These are phyloP conservation scores for Lenzites betulinus DNA, from an alignment of 768 basidiomycete genomes.

Conservation along the genomic window DNA sequence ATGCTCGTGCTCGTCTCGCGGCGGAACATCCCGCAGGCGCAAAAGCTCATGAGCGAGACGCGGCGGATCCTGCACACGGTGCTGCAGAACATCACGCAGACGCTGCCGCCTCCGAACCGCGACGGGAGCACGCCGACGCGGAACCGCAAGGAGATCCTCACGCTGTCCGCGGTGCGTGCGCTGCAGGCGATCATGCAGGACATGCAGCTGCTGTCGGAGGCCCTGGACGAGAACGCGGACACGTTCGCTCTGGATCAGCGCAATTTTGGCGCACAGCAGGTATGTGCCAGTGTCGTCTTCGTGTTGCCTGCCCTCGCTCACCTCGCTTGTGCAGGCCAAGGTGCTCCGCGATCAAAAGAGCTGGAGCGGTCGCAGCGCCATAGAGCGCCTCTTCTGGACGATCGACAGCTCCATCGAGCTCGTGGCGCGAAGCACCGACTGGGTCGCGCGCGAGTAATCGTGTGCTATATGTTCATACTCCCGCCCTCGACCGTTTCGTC, in stretches of 20 bases:
- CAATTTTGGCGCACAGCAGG: slow-evolving; percentile 97
- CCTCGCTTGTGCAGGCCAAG: slow-evolving; percentile 66
- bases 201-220: slow-evolving; percentile 83
- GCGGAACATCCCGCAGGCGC: slow-evolving; percentile 88
- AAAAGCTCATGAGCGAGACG: slow-evolving; percentile 88
- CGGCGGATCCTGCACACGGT: slow-evolving; percentile 92
- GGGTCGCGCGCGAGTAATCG: slow-evolving; percentile 51
- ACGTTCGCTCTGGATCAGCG: slow-evolving; percentile 92
- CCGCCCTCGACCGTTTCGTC: background rate
- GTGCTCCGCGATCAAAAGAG: slow-evolving; percentile 94
- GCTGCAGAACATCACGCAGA: slow-evolving; percentile 77
- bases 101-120: slow-evolving; percentile 58
- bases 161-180: slow-evolving; percentile 71
- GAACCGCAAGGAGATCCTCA: slow-evolving; percentile 78
- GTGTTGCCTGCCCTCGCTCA: slow-evolving; percentile 1
- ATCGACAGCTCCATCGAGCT: slow-evolving; percentile 89
- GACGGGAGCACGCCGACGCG: slow-evolving; percentile 48
- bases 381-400: slow-evolving; percentile 91
- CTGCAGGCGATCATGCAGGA: slow-evolving; percentile 87
- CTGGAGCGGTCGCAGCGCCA: slow-evolving; percentile 91
- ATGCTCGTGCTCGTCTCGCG: slow-evolving; percentile 89
- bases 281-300: slow-evolving; percentile 34
- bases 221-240: slow-evolving; percentile 87
- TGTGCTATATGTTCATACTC: background rate
- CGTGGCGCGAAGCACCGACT: slow-evolving; percentile 81